Evolutionary conservation across 163 green algal genomes (phyloP).

Genomic region (Chlorella variabilis): DNA sequence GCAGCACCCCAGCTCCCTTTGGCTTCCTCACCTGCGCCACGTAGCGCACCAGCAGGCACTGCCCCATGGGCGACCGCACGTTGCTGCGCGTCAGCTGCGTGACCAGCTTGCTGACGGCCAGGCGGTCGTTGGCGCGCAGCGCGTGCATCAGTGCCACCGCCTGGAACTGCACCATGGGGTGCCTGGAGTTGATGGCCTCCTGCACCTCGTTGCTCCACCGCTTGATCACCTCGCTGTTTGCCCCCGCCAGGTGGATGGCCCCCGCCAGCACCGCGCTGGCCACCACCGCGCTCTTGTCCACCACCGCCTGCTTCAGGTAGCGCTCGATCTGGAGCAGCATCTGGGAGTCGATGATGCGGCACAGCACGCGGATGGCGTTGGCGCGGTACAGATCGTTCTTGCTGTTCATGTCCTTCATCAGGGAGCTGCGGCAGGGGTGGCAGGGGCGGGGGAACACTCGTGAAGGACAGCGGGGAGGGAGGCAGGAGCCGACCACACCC

Average conservation of each 20-base stretch:
- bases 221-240: slow-evolving; percentile 94
- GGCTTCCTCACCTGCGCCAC: slow-evolving; percentile 70
- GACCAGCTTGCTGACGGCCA: slow-evolving; percentile 98
- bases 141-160: slow-evolving; percentile 94
- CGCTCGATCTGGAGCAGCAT: slow-evolving; percentile 98
- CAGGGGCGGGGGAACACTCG: background rate
- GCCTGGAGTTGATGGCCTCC: slow-evolving; percentile 89
- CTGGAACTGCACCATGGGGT: slow-evolving; percentile 94
- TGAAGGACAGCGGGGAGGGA: too few relatives aligned
- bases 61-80: slow-evolving; percentile 92
- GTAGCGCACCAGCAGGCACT: slow-evolving; percentile 95
- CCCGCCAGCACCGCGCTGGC: slow-evolving; percentile 89
- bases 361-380: slow-evolving; percentile 99
- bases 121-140: slow-evolving; percentile 89
- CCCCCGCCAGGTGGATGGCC: slow-evolving; percentile 80
- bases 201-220: slow-evolving; percentile 97
- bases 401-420: slow-evolving; percentile 99
- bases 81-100: slow-evolving; percentile 79
- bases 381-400: slow-evolving; percentile 94
- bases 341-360: slow-evolving; percentile 92
- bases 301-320: slow-evolving; percentile 98
- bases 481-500: too few relatives aligned
- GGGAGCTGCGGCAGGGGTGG: slow-evolving; percentile 58
- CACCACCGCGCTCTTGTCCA: slow-evolving; percentile 95
- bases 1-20: too few relatives aligned